These are phyloP conservation scores for Arctium minus DNA, from an alignment of 129 eudicot species.

Conservation along the genomic window DNA sequence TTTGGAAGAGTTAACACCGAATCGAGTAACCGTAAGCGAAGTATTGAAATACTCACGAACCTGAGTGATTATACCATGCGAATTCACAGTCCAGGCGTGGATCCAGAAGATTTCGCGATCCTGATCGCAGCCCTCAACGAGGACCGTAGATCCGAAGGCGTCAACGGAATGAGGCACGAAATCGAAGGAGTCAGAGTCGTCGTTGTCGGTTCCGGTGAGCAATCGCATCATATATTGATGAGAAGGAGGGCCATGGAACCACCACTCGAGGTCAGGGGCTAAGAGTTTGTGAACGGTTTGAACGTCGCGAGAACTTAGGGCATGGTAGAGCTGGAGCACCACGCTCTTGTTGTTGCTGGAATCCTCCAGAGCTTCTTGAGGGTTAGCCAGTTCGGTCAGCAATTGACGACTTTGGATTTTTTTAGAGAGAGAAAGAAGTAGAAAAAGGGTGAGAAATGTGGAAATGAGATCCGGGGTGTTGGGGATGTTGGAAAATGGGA, in stretches of 20 bases:
- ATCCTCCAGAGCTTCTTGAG: slow-evolving; percentile 82
- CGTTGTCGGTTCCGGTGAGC: slow-evolving; percentile 63
- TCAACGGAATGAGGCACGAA: slow-evolving; percentile 63
- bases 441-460: neutral
- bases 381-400: slow-evolving; percentile 72
- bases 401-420: neutral
- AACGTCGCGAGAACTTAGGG: slow-evolving; percentile 86
- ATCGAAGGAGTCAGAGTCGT: slow-evolving; percentile 27
- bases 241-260: slow-evolving; percentile 99
- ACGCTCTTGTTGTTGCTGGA: slow-evolving; percentile 53
- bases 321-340: slow-evolving; percentile 94
- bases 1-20: slow-evolving; percentile 23
- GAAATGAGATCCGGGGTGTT: neutral
- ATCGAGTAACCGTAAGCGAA: slow-evolving; percentile 65
- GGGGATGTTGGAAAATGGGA: slow-evolving; percentile 2
- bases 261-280: slow-evolving; percentile 97
- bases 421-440: neutral
- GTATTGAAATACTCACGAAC: slow-evolving; percentile 93
- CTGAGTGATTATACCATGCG: slow-evolving; percentile 84
- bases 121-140: slow-evolving; percentile 83
- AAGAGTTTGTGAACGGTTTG: slow-evolving; percentile 59
- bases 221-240: slow-evolving; percentile 97
- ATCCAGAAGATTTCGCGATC: slow-evolving; percentile 71
- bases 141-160: slow-evolving; percentile 75
- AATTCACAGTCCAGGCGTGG: slow-evolving; percentile 93